Conservation (phyloP, 179 eudicot species). For the Gypsophila paniculata region DNA sequence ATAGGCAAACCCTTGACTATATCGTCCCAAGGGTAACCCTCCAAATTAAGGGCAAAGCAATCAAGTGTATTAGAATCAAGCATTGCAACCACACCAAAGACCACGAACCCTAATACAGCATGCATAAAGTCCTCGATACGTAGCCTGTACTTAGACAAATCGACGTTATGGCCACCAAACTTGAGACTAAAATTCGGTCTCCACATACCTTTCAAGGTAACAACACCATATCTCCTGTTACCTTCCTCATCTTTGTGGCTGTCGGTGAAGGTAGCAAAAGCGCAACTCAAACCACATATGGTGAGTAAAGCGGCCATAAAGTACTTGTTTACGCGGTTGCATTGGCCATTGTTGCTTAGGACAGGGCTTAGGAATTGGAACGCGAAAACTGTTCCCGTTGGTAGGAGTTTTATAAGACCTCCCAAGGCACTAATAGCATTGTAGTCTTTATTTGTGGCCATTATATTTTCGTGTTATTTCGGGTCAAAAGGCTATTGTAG, state of each 20-base stretch:
- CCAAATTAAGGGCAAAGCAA: conserved; percentile 49
- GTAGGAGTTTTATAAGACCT: conserved; percentile 32
- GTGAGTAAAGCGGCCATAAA: conserved; percentile 23
- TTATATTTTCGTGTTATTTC: not conserved
- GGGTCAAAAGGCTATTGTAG: no score
- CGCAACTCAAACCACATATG: conserved; percentile 28
- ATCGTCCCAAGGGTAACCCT: conserved; percentile 21
- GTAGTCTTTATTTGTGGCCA: conserved; percentile 1
- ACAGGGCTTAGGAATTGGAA: conserved; percentile 40
- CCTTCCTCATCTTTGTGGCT: conserved; percentile 42
- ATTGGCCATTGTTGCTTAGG: conserved; percentile 33
- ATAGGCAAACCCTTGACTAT: conserved; percentile 50
- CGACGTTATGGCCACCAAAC: not conserved
- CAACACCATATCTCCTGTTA: conserved; percentile 46
- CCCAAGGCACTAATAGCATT: conserved; percentile 21
- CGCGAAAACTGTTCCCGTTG: conserved; percentile 40
- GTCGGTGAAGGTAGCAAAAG: conserved; percentile 32
- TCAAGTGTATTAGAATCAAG: conserved; percentile 44
- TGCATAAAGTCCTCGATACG: conserved; percentile 52
- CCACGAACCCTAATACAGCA: conserved; percentile 40
- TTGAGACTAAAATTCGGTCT: conserved; percentile 15
- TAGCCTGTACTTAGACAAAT: conserved; percentile 39
- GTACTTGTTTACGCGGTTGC: conserved; percentile 28
- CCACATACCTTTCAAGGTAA: conserved; percentile 52
- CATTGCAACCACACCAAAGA: conserved; percentile 45